Evolutionary conservation across 305 asterid species (phyloP).

Genomic region (Fraxinus sp.): DNA sequence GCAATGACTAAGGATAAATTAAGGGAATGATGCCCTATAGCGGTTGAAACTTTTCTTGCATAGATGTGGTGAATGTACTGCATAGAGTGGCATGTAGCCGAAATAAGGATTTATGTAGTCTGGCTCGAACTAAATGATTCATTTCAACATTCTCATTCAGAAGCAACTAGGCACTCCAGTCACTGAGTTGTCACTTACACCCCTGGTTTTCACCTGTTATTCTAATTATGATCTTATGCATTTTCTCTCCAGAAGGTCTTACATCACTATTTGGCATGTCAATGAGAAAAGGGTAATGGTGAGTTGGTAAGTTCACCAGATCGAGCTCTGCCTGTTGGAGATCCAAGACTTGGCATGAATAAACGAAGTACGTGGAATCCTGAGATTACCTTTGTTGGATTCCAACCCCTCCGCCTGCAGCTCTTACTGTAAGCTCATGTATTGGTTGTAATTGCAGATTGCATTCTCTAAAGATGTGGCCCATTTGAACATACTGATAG

Average conservation of each 20-base stretch:
- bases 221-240: not conserved
- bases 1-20: not conserved
- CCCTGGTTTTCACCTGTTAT: constrained; percentile 1
- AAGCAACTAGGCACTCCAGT: not conserved
- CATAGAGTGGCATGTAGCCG: not conserved
- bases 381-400: not conserved
- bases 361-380: not conserved
- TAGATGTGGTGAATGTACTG: not conserved
- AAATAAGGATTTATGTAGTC: not conserved
- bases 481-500: not conserved
- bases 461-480: not conserved
- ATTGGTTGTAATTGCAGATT: not conserved
- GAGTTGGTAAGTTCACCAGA: not conserved
- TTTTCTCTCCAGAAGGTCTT: not conserved
- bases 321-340: not conserved
- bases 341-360: not conserved
- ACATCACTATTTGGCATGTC: constrained; percentile 13
- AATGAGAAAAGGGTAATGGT: constrained; percentile 5
- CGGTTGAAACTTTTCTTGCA: not conserved
- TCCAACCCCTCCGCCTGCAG: not conserved
- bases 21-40: not conserved
- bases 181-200: not conserved
- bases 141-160: not conserved
- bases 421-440: not conserved
- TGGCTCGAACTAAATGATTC: not conserved